These are phyloP conservation scores for Microascus cirrosus DNA, from an alignment of 2,329 filamentous ascomycete genomes.

Conservation along the genomic window DNA sequence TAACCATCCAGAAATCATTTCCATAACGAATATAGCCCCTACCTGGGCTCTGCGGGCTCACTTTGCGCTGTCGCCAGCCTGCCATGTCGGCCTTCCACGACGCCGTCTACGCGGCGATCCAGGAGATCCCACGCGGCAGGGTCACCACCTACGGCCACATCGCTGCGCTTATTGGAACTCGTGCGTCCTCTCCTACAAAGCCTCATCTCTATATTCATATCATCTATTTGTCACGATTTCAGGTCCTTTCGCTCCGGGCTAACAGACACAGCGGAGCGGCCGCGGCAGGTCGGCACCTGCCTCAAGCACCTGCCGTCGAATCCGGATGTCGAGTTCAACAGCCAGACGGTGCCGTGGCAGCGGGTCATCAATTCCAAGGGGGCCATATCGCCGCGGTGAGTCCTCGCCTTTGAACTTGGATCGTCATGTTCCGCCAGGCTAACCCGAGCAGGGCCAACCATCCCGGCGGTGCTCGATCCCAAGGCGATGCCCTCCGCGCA, in stretches of 20 bases:
- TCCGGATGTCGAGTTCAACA: conserved; percentile 48
- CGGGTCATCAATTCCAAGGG: conserved; percentile 83
- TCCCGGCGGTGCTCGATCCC: conserved; percentile 28
- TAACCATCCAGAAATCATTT: background rate
- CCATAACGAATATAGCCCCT: background rate
- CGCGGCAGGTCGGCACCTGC: conserved; percentile 80
- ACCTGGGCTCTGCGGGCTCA: background rate
- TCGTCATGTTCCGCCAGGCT: background rate
- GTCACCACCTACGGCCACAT: conserved; percentile 87
- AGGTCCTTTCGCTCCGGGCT: background rate
- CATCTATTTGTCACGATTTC: background rate
- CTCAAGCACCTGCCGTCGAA: conserved; percentile 70
- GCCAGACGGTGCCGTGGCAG: conserved; percentile 84
- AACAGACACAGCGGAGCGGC: conserved; percentile 45
- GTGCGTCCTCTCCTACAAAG: too few species aligned
- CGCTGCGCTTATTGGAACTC: conserved; percentile 59
- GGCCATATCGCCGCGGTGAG: conserved; percentile 69
- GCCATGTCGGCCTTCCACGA: conserved; percentile 66
- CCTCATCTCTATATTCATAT: background rate
- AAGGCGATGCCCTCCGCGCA: conserved; percentile 35
- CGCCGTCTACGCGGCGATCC: conserved; percentile 72
- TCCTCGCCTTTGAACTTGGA: background rate
- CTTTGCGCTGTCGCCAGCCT: conserved; percentile 50
- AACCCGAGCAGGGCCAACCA: background rate
- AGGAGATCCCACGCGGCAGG: conserved; percentile 71